Evolutionary conservation across 2,329 filamentous ascomycete genomes (phyloP).

Genomic region (Cladobotryum mycophilum): DNA sequence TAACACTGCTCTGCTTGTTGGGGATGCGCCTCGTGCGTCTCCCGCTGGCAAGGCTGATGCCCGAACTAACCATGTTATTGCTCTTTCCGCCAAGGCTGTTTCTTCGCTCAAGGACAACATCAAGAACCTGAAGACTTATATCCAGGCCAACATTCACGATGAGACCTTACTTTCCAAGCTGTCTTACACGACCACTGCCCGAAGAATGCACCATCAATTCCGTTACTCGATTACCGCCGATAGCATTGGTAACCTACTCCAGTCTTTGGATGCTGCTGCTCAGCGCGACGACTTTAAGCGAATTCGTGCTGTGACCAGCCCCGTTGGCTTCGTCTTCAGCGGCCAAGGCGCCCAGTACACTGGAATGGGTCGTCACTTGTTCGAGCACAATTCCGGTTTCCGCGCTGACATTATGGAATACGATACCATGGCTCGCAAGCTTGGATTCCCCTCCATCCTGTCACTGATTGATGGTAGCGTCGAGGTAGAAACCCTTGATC

Average conservation of each 20-base stretch:
- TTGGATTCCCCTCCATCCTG: constrained; percentile 51
- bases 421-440: constrained; percentile 43
- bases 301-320: background rate
- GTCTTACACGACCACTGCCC: constrained; percentile 61
- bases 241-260: constrained; percentile 21
- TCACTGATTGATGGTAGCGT: constrained; percentile 37
- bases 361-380: constrained; percentile 46
- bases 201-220: constrained; percentile 53
- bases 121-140: constrained; percentile 48
- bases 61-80: constrained; percentile 47
- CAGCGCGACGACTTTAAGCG: constrained; percentile 31
- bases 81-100: constrained; percentile 49
- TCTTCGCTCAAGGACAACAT: constrained; percentile 52
- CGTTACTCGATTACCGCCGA: constrained; percentile 45
- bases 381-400: constrained; percentile 41
- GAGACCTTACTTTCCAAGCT: constrained; percentile 34
- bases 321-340: constrained; percentile 46
- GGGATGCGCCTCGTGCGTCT: constrained; percentile 38
- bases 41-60: constrained; percentile 33
- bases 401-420: constrained; percentile 51
- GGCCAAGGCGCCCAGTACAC: constrained; percentile 50
- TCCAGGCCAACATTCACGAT: constrained; percentile 28
- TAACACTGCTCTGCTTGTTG: constrained; percentile 60
- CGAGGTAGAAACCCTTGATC: constrained; percentile 7
- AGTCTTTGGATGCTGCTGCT: background rate